Evolutionary conservation across 495 filamentous ascomycete genomes (phyloP), one percentile per base, ranked within the genome.

Genomic region (Beverwykella pulmonaria): DNA sequence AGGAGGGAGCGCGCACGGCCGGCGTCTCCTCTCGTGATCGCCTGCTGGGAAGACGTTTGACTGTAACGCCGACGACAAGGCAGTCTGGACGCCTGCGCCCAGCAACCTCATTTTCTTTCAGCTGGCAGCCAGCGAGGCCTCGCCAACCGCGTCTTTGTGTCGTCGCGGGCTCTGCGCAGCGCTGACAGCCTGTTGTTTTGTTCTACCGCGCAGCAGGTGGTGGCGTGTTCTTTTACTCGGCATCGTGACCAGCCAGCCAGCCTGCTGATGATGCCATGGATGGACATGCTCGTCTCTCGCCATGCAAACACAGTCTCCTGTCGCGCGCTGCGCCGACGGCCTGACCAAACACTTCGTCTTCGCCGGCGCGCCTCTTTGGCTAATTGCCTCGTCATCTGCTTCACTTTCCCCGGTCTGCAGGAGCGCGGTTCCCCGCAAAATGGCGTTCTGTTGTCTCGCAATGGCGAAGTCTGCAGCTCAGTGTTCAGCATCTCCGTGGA

Each of bases 401-500:
- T 46, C 59, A 53, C 59, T 34, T 34, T 29, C 29, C 25, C 26
- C 53, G 19, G 15, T 50, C 25, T 25, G 27, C 22, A 46, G 15
- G 17, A 22, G 22, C 41, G 29, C 15, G 4, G 25, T 65, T 44
- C 63, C 63, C 63, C 63, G 63, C 63, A 66, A 58, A 53, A 46
- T 66, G 63, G 63, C 63, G 63, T 53, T 25, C 15, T 3, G 23
- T 36, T 53, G 20, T 52, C 54, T 30, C 62, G 29, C 19, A 41
- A 29, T 59, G 63, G 56, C 30, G 55, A 66, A n/a, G 55, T n/a
- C 46, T 29, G 47, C 30, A 6, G 63, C 9, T 23, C 41, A 60
- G 48, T 53, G 1, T 47, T 19, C 26, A 60, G 47, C 56, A 60
- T 66, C 63, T 66, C 63, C 63, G 41, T 44, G 63, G 63, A 65